Evolutionary conservation across 306 rosid genomes (phyloP).

Genomic region (Notholithocarpus densiflorus): DNA sequence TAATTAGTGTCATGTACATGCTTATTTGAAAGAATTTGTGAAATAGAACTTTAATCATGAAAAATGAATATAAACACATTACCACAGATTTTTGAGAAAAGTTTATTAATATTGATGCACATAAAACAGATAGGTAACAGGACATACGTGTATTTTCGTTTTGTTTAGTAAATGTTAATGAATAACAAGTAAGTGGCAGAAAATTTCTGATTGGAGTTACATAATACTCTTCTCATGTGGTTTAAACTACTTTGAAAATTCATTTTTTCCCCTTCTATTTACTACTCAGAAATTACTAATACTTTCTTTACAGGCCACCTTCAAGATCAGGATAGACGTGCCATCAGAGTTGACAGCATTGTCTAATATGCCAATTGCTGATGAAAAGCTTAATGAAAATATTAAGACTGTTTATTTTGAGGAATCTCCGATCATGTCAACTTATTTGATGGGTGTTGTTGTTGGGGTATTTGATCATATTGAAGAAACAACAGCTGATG

Average conservation of each 20-base stretch:
- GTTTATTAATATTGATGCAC: too few species aligned
- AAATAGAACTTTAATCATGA: not conserved
- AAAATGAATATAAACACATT: not conserved
- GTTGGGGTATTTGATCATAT: slow-evolving; percentile 53
- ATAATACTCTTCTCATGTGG: not conserved
- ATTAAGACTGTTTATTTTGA: slow-evolving; percentile 44
- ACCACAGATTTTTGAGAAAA: not conserved
- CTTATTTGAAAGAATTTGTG: not conserved
- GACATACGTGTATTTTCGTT: too few species aligned
- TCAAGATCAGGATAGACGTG: slow-evolving; percentile 53
- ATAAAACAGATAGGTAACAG: too few species aligned
- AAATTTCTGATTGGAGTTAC: not conserved
- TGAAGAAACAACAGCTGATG: slow-evolving; percentile 44
- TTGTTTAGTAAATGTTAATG: too few species aligned
- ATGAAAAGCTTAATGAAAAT: slow-evolving; percentile 42
- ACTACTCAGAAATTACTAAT: not conserved
- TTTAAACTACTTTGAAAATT: slow-evolving; percentile 1
- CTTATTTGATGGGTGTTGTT: slow-evolving; percentile 63
- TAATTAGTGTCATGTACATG: not conserved
- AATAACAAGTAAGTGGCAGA: too few species aligned
- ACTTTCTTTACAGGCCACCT: slow-evolving; percentile 44
- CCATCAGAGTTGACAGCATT: slow-evolving; percentile 56
- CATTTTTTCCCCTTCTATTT: not conserved
- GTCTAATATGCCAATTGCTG: slow-evolving; percentile 61
- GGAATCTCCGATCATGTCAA: slow-evolving; percentile 65